These are phyloP conservation scores for Mercurialis annua DNA, from an alignment of 345 rosid species.

Conservation along the genomic window DNA sequence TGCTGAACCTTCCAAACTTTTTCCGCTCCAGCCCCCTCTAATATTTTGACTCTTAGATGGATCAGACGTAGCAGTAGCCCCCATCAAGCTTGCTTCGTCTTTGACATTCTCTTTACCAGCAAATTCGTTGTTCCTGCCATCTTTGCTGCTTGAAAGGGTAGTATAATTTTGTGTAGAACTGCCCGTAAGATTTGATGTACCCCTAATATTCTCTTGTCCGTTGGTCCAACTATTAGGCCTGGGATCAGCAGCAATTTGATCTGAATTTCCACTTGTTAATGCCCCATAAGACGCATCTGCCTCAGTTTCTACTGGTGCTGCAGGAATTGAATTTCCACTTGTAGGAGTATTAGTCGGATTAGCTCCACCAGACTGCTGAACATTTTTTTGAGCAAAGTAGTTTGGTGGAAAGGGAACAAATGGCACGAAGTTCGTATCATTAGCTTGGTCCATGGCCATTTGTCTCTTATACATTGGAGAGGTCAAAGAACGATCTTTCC, in stretches of 20 bases:
- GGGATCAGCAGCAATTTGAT: slow-evolving; percentile 15
- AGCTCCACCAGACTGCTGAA: slow-evolving; percentile 30
- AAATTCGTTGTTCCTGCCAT: slow-evolving; percentile 14
- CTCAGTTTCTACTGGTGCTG: slow-evolving; percentile 21
- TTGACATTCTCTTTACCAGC: slow-evolving; percentile 11
- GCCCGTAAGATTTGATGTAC: slow-evolving; percentile 1
- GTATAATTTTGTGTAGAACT: slow-evolving; percentile 14
- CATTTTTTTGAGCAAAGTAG: slow-evolving; percentile 57
- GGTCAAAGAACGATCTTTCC: slow-evolving; percentile 29
- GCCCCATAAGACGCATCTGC: slow-evolving; percentile 14
- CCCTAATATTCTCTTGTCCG: slow-evolving; percentile 7
- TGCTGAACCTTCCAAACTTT: slow-evolving; percentile 89
- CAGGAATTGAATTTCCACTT: slow-evolving; percentile 27
- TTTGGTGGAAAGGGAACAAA: slow-evolving; percentile 85
- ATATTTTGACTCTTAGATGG: slow-evolving; percentile 25
- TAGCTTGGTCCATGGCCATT: slow-evolving; percentile 51
- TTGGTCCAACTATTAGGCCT: slow-evolving; percentile 6
- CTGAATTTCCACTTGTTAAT: slow-evolving; percentile 17
- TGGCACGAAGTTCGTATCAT: slow-evolving; percentile 56
- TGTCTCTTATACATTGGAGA: slow-evolving; percentile 69
- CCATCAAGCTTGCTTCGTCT: slow-evolving; percentile 8
- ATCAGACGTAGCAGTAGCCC: slow-evolving; percentile 22
- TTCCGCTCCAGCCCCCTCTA: slow-evolving; percentile 48
- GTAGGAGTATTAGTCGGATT: slow-evolving; percentile 24
- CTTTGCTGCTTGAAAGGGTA: slow-evolving; percentile 15